Base-by-base conservation (phyloP, 257 asterid genomes). In the Ligustrum vulgare region DNA sequence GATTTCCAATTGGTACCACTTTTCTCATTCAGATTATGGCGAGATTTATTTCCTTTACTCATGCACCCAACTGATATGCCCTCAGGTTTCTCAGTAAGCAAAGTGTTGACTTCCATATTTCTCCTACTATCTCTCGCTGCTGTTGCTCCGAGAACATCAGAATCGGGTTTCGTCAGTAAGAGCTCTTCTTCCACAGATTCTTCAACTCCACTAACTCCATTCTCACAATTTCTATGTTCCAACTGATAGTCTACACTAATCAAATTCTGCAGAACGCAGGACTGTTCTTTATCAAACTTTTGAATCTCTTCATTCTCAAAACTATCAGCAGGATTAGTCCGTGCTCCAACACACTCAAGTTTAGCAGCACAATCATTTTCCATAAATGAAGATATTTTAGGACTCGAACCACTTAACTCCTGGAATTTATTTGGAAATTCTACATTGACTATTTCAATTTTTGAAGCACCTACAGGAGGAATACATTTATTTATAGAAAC, bases 121-220 rank as follows among this genome's bases (percentile, higher is more conserved):
- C 28, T 79, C n/a, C 76, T 69, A 45, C 22, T 41, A 33, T 25
- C 32, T 69, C 43, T 70, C 43, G 33, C 10, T 18, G 75, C 83
- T 35, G 77, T 58, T 70, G 85, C 83, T 49, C 71, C 39, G 33
- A 84, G 69, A 36, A 85, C 77, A 69, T 78, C 83, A 39, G 89
- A 72, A 82, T 87, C 89, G 4, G 96, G 97, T 18, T 97, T 90
- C 37, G 74, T 82, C 85, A 86, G 96, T 32, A 81, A 39, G 39
- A 49, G 65, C 62, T 82, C 93, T 76, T 85, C 84, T 56, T 16
- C 65, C 25, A 47, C 62, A 35, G 72, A 65, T 64, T 66, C 82
- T 75, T 75, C 82, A 68, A 49, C 78, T 72, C 78, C 75, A 77
- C 58, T 81, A 56, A 20, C 34, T 63, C 45, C 69, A 75, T 77